Base-by-base conservation (phyloP, 2,329 filamentous ascomycete genomes). In the Colletotrichum aenigma region DNA sequence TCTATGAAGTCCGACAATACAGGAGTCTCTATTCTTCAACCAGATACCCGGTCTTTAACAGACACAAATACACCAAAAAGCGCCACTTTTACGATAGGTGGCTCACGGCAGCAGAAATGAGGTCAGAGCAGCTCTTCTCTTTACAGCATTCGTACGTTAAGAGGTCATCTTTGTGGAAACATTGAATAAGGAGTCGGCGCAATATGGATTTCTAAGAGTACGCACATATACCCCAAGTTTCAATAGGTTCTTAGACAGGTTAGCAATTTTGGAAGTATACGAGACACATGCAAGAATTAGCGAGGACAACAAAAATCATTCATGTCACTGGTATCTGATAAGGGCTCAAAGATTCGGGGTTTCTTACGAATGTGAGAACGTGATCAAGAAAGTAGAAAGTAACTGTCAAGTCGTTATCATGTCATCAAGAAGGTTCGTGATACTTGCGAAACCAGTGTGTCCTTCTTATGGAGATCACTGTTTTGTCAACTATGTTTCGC, bases 61-160 rank as follows among this genome's bases (percentile, higher is more conserved):
- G 43, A 48, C 43, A 48, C 43, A 7, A 48, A 3, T 7, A 48
- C 43, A 2, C 43, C 43, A 6, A 48, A 48, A 48, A 48, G 43
- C 18, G 43, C 43, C 7, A 48, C 43, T 48, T 48, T 48, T 12
- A 48, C 43, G 43, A 48, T 48, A 21, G n/a, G 4, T 6, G 43
- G 43, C 0, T 48, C 43, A 1, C 18, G 43, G 6, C 43, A 48
- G 43, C 18, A 21, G n/a, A 12, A 21, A 48, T 48, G n/a, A 48
- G 4, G 9, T 48, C 43, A 3, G 4, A 21, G 18, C 18, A 21
- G 3, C 43, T n/a, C 18, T n/a, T 43, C 9, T 43, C 18, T 43
- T 3, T 2, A 3, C 4, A n/a, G 5, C 5, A 10, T 8, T 4
- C 6, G 38, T 10, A n/a, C 18, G 6, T 18, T 10, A n/a, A 8